phyloP scores from a whole-genome alignment of 352 stramenopile genomes.

The Chrysophaeum taylorii region DNA sequence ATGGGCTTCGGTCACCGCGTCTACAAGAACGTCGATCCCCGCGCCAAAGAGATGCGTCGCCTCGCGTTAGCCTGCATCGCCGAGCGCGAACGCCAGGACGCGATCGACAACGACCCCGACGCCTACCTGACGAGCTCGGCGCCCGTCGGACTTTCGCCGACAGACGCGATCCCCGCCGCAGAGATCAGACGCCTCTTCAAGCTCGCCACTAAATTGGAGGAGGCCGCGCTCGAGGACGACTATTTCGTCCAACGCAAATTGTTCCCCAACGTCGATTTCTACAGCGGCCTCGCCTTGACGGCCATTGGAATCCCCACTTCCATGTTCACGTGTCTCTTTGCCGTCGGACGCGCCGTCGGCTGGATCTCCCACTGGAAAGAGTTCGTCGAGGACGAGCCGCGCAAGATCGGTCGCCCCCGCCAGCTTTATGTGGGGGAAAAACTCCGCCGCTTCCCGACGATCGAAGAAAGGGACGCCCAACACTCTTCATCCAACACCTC shows the following conservation, averaged over 20 bases:
- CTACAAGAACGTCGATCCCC: not conserved
- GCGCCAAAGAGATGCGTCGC: not conserved
- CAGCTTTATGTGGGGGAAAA: too few species aligned
- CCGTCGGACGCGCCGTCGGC: not conserved
- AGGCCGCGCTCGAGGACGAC: not conserved
- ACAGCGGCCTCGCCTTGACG: constrained; percentile 3
- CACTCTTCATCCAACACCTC: too few species aligned
- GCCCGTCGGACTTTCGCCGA: not conserved
- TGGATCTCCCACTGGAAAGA: constrained; percentile 5
- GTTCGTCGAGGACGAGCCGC: not conserved
- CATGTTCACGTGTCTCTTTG: constrained; percentile 6
- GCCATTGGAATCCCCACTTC: not conserved
- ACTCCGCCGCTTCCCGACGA: too few species aligned
- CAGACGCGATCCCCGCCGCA: too few species aligned
- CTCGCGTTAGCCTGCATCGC: not conserved
- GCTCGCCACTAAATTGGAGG: not conserved
- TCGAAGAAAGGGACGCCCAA: too few species aligned
- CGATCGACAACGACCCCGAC: not conserved
- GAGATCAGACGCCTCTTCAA: not conserved
- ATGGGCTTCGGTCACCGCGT: constrained; percentile 12
- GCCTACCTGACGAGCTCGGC: not conserved
- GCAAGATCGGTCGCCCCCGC: not conserved
- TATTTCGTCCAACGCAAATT: not conserved
- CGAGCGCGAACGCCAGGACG: not conserved
- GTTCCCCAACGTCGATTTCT: constrained; percentile 8